phyloP scores from a whole-genome alignment of 768 basidiomycete genomes.

The Clathrus columnatus region DNA sequence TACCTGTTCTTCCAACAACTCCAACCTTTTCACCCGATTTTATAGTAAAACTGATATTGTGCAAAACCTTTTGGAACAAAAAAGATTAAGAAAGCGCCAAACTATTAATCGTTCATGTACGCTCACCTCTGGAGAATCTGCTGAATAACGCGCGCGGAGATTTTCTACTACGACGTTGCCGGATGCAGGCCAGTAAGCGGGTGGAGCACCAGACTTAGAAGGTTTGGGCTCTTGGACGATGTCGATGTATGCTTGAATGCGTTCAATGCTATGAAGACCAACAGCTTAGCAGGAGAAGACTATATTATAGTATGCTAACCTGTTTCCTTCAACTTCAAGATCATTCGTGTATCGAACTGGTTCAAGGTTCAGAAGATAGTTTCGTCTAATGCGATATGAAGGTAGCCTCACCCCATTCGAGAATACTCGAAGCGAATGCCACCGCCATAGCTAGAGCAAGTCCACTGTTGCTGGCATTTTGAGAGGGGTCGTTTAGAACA shows the following conservation, averaged over 20 bases:
- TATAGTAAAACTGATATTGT: conserved; percentile 34
- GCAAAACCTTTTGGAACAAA: no score
- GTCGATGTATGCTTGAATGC: conserved; percentile 40
- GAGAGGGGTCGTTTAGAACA: neutral
- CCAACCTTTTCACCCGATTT: conserved; percentile 31
- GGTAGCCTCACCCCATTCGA: conserved; percentile 20
- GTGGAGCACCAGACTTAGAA: conserved; percentile 36
- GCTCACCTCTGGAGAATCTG: conserved; percentile 9
- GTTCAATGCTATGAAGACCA: conserved; percentile 24
- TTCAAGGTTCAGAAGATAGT: neutral
- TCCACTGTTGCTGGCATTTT: conserved; percentile 14
- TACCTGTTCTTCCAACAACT: conserved; percentile 26
- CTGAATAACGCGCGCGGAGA: conserved; percentile 46
- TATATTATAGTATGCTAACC: conserved; percentile 11
- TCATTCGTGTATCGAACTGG: neutral
- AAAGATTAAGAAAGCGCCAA: no score
- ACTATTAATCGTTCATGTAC: no score
- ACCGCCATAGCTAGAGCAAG: conserved; percentile 15
- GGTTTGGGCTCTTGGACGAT: conserved; percentile 49
- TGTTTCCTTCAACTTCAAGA: conserved; percentile 12
- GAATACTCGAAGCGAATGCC: conserved; percentile 8
- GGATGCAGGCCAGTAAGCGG: conserved; percentile 58
- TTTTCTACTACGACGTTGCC: conserved; percentile 47
- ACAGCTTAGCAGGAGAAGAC: neutral
- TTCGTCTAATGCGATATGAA: no score